Base-by-base conservation (phyloP, 2,329 filamentous ascomycete species). In the Aspergillus sp. region DNA sequence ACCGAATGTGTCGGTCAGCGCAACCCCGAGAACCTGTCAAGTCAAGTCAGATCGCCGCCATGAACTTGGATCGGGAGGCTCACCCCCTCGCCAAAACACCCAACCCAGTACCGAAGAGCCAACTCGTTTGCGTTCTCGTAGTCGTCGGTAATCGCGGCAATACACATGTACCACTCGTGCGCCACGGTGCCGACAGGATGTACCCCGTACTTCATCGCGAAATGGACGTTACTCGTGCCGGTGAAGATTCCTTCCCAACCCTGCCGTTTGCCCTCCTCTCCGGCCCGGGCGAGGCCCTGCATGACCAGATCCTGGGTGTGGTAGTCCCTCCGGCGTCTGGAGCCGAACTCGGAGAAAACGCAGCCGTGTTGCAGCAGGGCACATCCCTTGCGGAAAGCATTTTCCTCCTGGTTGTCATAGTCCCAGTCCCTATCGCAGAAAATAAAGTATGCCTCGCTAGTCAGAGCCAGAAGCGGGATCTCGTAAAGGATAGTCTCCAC, bases 111-210 rank as follows among this genome's bases (percentile, higher is more conserved):
- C 36, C 77, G 71, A 45, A 98, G 66, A 0, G 86, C 88, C 42
- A 80, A 72, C 57, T 93, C 86, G 24, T 88, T 93, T 3, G 91
- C 88, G 40, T 74, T 70, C 46, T 77, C 73, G 55, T 98, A 98
- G 60, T 95, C 75, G 41, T 85, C 73, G 4, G 81, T 84, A 47
- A 95, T 86, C 24, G 91, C 88, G 1, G 91, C 91, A 41, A 93
- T 89, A 26, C 86, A 88, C 91, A 98, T 98, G 67, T 95, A 96
- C 91, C 91, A 98, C 63, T 98, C 91, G 53, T 98, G 91, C 1
- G 91, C 91, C 2, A 85, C 79, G 0, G 91, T 98, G 4, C 91
- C 91, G 8, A 96, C 75, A 0, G 91, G 86, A 3, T 77, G 66
- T 28, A 95, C 76, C 27, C 77, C 78, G 61, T 93, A 89, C 50